Evolutionary conservation across 2,329 filamentous ascomycete genomes (phyloP), one percentile per base, ranked within the genome.

Genomic region (Colletotrichum theobromicola): DNA sequence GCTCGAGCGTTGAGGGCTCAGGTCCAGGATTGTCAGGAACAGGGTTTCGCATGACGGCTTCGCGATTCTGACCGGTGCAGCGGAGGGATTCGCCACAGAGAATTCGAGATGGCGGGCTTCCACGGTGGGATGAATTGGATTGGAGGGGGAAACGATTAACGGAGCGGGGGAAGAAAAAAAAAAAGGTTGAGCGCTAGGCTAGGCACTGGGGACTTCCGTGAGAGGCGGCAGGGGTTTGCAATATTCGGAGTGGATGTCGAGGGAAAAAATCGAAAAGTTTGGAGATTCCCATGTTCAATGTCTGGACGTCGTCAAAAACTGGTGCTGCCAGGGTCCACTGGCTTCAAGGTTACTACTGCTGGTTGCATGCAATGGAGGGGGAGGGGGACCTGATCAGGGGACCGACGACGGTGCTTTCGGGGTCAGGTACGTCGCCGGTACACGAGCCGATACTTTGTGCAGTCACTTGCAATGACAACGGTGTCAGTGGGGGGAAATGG

Each of bases 251-350:
- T 74, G 71, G 71, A 65, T 53, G 30, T 35, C 24, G 50, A 53
- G n/a, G 8, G 18, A 18, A 71, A 64, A 71, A 63, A 75, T 69
- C 58, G 70, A 65, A 64, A 75, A 75, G 70, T 73, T 74, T 74
- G 70, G 63, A 75, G 60, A 75, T 69, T 75, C 58, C 73, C 73
- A 75, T 75, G 69, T 74, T 74, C 50, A 53, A 18, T 46, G 37
- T n/a, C 18, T 46, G 18, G n/a, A 60, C 35, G 67, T 61, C 68
- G 72, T 74, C 37, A 67, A 74, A 65, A 57, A 30, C n/a, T 62
- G 61, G 62, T 53, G 35, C 50, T 26, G 34, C 53, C 24, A 42
- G 28, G 34, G 64, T 65, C 58, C 58, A 62, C 34, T 34, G 42
- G n/a, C 37, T n/a, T 5, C 37, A 46, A 46, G 37, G 37, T n/a